phyloP scores from a whole-genome alignment of 768 basidiomycete species.

The Boletus coccyginus region DNA sequence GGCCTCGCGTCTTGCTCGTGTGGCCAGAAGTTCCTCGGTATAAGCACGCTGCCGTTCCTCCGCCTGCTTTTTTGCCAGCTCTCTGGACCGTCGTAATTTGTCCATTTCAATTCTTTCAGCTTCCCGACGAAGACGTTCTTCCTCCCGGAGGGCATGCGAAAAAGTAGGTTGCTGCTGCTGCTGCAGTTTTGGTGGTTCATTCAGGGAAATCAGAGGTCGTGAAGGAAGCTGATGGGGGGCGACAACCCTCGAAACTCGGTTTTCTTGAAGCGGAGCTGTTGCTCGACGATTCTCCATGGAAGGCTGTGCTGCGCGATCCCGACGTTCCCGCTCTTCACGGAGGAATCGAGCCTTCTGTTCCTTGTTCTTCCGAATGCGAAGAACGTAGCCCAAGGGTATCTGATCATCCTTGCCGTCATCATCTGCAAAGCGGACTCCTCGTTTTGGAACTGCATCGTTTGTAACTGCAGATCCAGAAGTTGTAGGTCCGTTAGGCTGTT shows the following conservation, averaged over 20 bases:
- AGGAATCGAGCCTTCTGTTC: slow-evolving; percentile 72
- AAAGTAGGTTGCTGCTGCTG: background rate
- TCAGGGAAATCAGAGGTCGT: slow-evolving; percentile 16
- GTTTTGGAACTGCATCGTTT: slow-evolving; percentile 27
- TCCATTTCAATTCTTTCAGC: slow-evolving; percentile 48
- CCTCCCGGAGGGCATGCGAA: slow-evolving; percentile 33
- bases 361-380: slow-evolving; percentile 68
- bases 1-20: slow-evolving; percentile 59
- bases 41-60: slow-evolving; percentile 56
- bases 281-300: slow-evolving; percentile 33
- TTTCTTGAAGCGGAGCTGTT: slow-evolving; percentile 5
- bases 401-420: slow-evolving; percentile 62
- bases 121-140: slow-evolving; percentile 45
- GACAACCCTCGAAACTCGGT: slow-evolving; percentile 13
- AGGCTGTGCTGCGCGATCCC: slow-evolving; percentile 37
- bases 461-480: slow-evolving; percentile 10
- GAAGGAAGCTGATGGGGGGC: slow-evolving; percentile 13
- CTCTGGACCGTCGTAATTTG: slow-evolving; percentile 45
- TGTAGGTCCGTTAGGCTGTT: background rate
- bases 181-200: slow-evolving; percentile 7
- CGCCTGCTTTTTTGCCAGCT: slow-evolving; percentile 30
- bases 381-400: slow-evolving; percentile 65
- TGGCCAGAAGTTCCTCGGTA: slow-evolving; percentile 57
- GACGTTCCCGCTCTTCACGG: slow-evolving; percentile 54
- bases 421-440: slow-evolving; percentile 65